Conservation (phyloP, 345 rosid genomes). For the Cochlearia excelsa region DNA sequence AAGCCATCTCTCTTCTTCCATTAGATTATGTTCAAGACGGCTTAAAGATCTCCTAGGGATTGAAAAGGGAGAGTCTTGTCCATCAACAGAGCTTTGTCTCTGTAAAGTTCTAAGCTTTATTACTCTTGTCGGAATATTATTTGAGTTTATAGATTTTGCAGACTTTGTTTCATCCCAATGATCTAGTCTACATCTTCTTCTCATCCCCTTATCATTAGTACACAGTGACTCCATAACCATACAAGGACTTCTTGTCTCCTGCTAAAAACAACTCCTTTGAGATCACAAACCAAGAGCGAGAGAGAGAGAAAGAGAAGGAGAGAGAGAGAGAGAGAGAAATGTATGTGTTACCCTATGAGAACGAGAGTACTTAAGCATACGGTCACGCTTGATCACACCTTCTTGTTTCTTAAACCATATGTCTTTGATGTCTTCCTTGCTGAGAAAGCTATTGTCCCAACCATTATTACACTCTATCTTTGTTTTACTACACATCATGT, state of each 20-base stretch:
- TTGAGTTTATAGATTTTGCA: conserved; percentile 32
- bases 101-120: conserved; percentile 29
- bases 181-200: conserved; percentile 35
- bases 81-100: conserved; percentile 45
- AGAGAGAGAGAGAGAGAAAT: conserved; percentile 19
- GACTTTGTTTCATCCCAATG: conserved; percentile 36
- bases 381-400: conserved; percentile 56
- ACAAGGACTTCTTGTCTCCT: conserved; percentile 59
- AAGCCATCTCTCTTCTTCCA: conserved; percentile 42
- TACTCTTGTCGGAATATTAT: conserved; percentile 29
- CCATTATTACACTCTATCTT: conserved; percentile 43
- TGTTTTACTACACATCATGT: neutral
- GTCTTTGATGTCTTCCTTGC: conserved; percentile 58
- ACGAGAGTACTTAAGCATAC: conserved; percentile 75
- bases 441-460: conserved; percentile 62
- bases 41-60: conserved; percentile 68
- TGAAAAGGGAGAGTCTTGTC: conserved; percentile 48
- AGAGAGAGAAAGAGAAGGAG: too few species aligned
- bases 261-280: conserved; percentile 33
- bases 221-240: conserved; percentile 43
- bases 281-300: conserved; percentile 6
- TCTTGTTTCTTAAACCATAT: conserved; percentile 59
- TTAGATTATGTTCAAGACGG: conserved; percentile 34
- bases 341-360: conserved; percentile 63
- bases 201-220: conserved; percentile 41